Evolutionary conservation across 345 rosid species (phyloP), one percentile per base, ranked within the genome.

Genomic region (Gossypium longicalyx): DNA sequence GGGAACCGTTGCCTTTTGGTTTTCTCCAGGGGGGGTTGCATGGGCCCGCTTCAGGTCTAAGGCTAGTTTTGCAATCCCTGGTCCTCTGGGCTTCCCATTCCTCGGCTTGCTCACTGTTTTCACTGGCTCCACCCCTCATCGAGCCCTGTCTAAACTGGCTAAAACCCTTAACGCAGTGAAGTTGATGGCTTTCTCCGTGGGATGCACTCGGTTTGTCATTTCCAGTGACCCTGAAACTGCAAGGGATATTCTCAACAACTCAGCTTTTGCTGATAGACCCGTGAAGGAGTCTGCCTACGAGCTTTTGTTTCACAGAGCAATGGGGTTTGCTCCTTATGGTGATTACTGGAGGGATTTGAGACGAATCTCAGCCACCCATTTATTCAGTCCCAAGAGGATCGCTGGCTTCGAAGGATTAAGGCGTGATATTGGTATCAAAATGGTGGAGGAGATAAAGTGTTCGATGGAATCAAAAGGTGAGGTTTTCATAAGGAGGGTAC

Each of bases 301-400:
- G 82, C 89, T 93, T 8, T 77, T 93, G 38, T 93, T 91, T 49
- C 89, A 92, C 58, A 86, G 97, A 49, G 94, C 98, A 59, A 59
- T 59, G 41, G 64, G 97, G 7, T 93, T 93, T 60, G 97, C 96
- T 48, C 94, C 93, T 0, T 91, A 71, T 64, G 96, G 96, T 2
- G 93, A 88, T 65, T 91, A 93, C 72, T 93, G 98, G 96, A 89
- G 97, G 79, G 89, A 89, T 61, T 77, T 91, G 29, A 89, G 98
- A 79, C 83, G 96, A 62, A 89, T 90, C 38, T 59, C 64, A 13
- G 41, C 64, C 2, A 59, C 29, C 34, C 64, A 59, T 23, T 59
- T 59, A 6, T 59, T 59, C 34, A 59, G 64, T 13, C 64, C 64
- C 2, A 59, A 59, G 3, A 59, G 38, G 27, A 59, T 59, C 2